Percentiles rank a stretch among this genome's conserved stretches.
These are phyloP conservation scores for Diplocarpon mali DNA, from an alignment of 2,329 filamentous ascomycete species.

Conservation along the genomic window DNA sequence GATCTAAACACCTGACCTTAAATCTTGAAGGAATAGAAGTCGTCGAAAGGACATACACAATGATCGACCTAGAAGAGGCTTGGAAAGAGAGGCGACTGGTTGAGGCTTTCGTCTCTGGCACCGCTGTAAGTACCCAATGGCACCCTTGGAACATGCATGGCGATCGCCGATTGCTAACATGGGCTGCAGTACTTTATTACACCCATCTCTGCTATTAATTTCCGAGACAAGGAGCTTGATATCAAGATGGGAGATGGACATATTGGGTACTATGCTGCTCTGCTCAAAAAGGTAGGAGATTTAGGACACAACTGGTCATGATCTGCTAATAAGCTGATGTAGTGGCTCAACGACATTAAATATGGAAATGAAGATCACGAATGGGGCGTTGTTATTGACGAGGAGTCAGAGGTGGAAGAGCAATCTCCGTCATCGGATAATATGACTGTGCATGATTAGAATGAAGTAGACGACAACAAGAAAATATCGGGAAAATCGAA, in stretches of 20 bases:
- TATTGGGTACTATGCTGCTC: conserved; percentile 41
- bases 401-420: conserved; percentile 26
- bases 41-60: conserved; percentile 72
- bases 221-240: conserved; percentile 50
- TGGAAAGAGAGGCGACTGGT: conserved; percentile 63
- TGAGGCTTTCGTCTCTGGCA: conserved; percentile 79
- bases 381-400: conserved; percentile 58
- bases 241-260: conserved; percentile 47
- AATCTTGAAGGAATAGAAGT: conserved; percentile 47
- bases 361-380: conserved; percentile 57
- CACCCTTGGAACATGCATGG: background rate
- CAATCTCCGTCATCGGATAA: no score
- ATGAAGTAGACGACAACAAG: no score
- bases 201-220: conserved; percentile 56
- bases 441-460: no score
- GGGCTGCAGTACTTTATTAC: conserved; percentile 54
- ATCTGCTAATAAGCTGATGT: background rate
- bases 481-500: no score
- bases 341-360: conserved; percentile 60
- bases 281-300: conserved; percentile 40
- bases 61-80: conserved; percentile 65
- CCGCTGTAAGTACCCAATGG: conserved; percentile 50
- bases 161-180: background rate
- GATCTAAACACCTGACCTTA: conserved; percentile 19
- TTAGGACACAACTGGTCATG: no score